A percentile compares a stretch with the other conserved stretches of the same genome.
phyloP scores from a whole-genome alignment of 768 basidiomycete genomes.

The Mycena indigotica region DNA sequence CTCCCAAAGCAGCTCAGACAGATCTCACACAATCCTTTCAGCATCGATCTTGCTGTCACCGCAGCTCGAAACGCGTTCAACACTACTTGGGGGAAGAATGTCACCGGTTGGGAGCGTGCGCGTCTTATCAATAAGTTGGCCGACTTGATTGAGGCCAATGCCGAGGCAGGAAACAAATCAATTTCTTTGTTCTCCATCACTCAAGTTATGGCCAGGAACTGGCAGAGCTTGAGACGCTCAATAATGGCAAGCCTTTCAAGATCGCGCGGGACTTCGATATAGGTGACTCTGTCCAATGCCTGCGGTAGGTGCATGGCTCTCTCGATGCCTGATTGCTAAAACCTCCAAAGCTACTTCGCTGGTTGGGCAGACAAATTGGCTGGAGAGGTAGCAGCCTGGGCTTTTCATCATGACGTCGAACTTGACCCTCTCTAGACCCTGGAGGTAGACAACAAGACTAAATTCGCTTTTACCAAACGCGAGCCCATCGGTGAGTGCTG shows the following conservation, averaged over 20 bases:
- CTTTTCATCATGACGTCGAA: too few relatives aligned
- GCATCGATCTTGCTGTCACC: slow-evolving; percentile 80
- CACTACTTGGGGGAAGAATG: slow-evolving; percentile 87
- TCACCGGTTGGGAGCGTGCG: slow-evolving; percentile 81
- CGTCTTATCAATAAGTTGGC: slow-evolving; percentile 83
- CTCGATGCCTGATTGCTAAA: not conserved
- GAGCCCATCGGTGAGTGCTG: slow-evolving; percentile 66
- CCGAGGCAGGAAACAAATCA: slow-evolving; percentile 27
- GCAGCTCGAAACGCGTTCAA: slow-evolving; percentile 83
- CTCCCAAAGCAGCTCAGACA: not conserved
- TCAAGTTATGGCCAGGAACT: slow-evolving; percentile 49
- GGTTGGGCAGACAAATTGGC: slow-evolving; percentile 95
- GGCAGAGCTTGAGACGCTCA: slow-evolving; percentile 81
- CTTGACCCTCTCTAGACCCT: slow-evolving; percentile 55
- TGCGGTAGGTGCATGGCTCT: slow-evolving; percentile 47
- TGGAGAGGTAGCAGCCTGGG: slow-evolving; percentile 63
- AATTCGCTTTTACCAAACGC: slow-evolving; percentile 83
- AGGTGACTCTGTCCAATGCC: slow-evolving; percentile 72
- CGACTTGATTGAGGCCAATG: slow-evolving; percentile 85
- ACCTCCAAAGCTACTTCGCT: not conserved
- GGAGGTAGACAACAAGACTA: slow-evolving; percentile 77
- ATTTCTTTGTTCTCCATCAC: not conserved
- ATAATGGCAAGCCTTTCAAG: slow-evolving; percentile 90
- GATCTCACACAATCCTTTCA: slow-evolving; percentile 57
- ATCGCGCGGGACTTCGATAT: slow-evolving; percentile 75